Evolutionary conservation across 2,329 filamentous ascomycete genomes (phyloP), one percentile per base, ranked within the genome.

Genomic region (Cadophora sp.): DNA sequence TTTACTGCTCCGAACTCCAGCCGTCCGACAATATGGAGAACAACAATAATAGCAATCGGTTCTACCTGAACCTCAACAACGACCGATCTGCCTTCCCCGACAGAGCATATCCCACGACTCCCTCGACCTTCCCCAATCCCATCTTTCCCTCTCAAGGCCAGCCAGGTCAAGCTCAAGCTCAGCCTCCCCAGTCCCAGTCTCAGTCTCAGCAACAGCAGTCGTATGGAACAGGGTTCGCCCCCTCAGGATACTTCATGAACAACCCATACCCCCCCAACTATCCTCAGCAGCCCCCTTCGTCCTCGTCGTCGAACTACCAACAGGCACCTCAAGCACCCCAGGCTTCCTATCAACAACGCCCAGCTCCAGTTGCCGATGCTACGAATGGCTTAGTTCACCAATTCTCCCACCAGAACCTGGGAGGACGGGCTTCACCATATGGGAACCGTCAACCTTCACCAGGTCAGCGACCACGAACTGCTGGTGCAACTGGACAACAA

Each of bases 371-470:
- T 77, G 93, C 92, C 76, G 94, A 97, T 77, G 91, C 91, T 73
- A 96, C 95, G 74, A 96, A 93, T 75, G 94, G 94, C 36, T 86
- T 98, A 55, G 94, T 94, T 68, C 93, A 97, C 78, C 96, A 99
- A 79, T 97, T 98, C 80, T 96, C 95, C 66, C 94, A 97, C 80
- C 95, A 98, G 83, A 97, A 97, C 79, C 86, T 98, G 48, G 91
- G 92, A 51, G 89, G 89, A 68, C 87, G 93, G 72, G 85, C 85
- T 36, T 89, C 88, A 68, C 88, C 89, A 59, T 94, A 94, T 77
- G 87, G 84, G 71, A 85, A 87, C 67, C 87, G 93, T 55, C 85
- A 85, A 43, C 84, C 87, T 39, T 90, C 92, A 39, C 88, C 93
- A 33, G 85, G 84, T 62, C 90, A 91, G 78, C 89, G 96, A 68